These are phyloP conservation scores for Nevesoporus exiguus DNA, from an alignment of 768 basidiomycete species.

Conservation along the genomic window DNA sequence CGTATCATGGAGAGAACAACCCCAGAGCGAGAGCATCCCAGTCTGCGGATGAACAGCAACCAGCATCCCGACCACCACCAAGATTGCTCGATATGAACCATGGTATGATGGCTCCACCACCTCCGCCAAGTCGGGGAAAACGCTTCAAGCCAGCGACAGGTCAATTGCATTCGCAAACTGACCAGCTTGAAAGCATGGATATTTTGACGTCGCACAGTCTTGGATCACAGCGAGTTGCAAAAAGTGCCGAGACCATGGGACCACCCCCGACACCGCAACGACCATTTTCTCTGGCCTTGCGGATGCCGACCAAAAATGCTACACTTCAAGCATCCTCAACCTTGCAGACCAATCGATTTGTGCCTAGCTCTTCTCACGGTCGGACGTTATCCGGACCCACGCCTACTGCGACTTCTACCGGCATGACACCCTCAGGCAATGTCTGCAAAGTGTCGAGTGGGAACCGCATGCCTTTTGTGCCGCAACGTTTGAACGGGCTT, in stretches of 20 bases:
- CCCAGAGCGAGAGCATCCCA: slow-evolving; percentile 39
- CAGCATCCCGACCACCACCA: slow-evolving; percentile 39
- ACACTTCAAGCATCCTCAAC: slow-evolving; percentile 6
- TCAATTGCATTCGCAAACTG: slow-evolving; percentile 9
- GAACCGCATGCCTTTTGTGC: slow-evolving; percentile 56
- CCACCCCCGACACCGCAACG: slow-evolving; percentile 52
- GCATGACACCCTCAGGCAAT: slow-evolving; percentile 6
- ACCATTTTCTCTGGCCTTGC: slow-evolving; percentile 22
- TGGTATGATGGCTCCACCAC: slow-evolving; percentile 31
- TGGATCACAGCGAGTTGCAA: slow-evolving; percentile 23
- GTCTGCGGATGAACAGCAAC: slow-evolving; percentile 41
- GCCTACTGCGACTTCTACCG: slow-evolving; percentile 23
- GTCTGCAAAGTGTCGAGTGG: slow-evolving; percentile 27
- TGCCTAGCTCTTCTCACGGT: slow-evolving; percentile 27
- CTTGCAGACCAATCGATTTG: slow-evolving; percentile 31
- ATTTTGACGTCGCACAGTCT: slow-evolving; percentile 7
- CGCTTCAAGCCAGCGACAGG: slow-evolving; percentile 25
- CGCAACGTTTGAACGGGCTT: slow-evolving; percentile 32
- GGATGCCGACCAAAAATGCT: slow-evolving; percentile 26
- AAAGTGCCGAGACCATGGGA: slow-evolving; percentile 39
- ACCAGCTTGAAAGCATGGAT: slow-evolving; percentile 7
- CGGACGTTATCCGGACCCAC: slow-evolving; percentile 19
- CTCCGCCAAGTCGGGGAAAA: slow-evolving; percentile 19
- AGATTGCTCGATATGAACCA: slow-evolving; percentile 31
- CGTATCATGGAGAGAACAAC: slow-evolving; percentile 52